Evolutionary conservation across 2,329 filamentous ascomycete species (phyloP).

Genomic region (Sporothrix pallida): DNA sequence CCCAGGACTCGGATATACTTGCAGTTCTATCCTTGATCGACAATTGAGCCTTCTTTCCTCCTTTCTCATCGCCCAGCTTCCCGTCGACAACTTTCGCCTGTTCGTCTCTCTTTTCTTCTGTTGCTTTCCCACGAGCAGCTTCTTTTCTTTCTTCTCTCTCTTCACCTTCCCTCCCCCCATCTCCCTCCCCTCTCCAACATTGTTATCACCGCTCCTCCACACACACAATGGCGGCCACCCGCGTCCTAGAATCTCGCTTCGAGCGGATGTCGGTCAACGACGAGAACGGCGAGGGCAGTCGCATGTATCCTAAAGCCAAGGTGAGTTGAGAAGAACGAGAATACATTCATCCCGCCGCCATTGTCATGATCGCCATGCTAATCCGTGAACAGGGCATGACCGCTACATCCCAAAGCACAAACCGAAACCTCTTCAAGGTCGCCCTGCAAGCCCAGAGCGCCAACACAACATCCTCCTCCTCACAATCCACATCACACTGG

Average conservation of each 20-base stretch:
- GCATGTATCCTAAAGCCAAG: conserved; percentile 75
- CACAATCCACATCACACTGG: conserved; percentile 40
- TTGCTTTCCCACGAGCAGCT: background rate
- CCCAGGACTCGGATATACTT: background rate
- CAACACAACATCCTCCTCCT: conserved; percentile 69
- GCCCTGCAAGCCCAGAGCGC: conserved; percentile 79
- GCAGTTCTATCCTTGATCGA: conserved; percentile 1
- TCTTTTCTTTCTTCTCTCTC: background rate
- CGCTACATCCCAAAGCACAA: conserved; percentile 59
- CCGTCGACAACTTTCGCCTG: background rate
- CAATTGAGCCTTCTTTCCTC: background rate
- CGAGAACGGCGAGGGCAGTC: conserved; percentile 73
- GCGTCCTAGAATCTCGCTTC: conserved; percentile 82
- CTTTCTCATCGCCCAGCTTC: conserved; percentile 17
- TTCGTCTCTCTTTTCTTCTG: background rate
- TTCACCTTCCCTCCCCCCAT: too few relatives aligned
- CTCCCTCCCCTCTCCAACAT: background rate
- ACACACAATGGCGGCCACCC: conserved; percentile 66
- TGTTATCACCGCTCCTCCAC: background rate
- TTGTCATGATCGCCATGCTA: background rate
- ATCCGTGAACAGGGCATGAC: conserved; percentile 36
- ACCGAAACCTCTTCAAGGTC: conserved; percentile 80
- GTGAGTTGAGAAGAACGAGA: conserved; percentile 53
- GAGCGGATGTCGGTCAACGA: conserved; percentile 90
- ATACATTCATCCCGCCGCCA: background rate